Base-by-base conservation (phyloP, 257 asterid species). In the Schizonepeta tenuifolia region DNA sequence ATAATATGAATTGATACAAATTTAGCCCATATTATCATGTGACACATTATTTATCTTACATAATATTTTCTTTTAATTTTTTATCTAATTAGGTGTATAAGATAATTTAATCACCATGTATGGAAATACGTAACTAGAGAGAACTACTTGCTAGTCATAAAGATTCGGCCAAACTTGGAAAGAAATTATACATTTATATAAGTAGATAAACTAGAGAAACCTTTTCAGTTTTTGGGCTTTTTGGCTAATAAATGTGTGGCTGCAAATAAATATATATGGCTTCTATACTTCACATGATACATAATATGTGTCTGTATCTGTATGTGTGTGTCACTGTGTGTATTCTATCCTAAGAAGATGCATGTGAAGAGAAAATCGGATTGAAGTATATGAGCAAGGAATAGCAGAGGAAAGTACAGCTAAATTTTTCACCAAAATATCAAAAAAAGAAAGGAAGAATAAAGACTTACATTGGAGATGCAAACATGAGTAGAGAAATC, bases 391-490 rank as follows among this genome's bases (percentile, higher is more conserved):
- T 17, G 22, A 50, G 11, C 9, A 50, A 50, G 22, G 3, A 46
- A 6, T 15, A 47, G 21, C 54, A 47, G 56, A 17, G 22, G 21
- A n/a, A 14, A 49, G 13, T 44, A 3, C 6, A 44, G 7, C 56
- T n/a, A n/a, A 6, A 7, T 5, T 17, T 6, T 6, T 50, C 1
- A 10, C 17, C 11, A 13, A 14, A 6, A 17, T 7, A 11, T 6
- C 4, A 6, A 13, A 5, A 11, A 2, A 57, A 1, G 8, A 14
- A 7, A 15, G 13, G 12, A 18, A 35, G 14, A 61, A 41, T 2
- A 9, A 7, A 18, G 5, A 76, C 89, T 80, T 80, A 85, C 90
- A 85, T 80, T n/a, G 90, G 87, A 74, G 90, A 83, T 0, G 83
- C 84, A 58, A 83, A 85, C 84, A 83, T 83, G 20, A 85, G 83